A percentile compares a stretch with the other conserved stretches of the same genome.
Evolutionary conservation across 2,329 filamentous ascomycete species (phyloP).

Genomic region (Clonostachys sp.): DNA sequence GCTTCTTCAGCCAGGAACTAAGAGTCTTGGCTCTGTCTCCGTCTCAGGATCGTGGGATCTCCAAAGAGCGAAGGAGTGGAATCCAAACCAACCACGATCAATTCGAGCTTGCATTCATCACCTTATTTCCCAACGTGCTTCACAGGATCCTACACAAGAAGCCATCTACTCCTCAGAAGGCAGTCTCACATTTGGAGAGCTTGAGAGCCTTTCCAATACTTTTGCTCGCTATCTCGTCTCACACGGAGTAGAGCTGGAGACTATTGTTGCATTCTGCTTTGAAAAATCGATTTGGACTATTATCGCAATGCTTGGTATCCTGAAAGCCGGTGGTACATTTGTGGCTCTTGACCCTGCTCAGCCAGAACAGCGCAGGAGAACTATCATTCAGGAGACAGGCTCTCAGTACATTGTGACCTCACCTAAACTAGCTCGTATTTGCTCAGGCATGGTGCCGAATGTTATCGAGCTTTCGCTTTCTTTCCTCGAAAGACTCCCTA

Average conservation of each 20-base stretch:
- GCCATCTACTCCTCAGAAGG: conserved; percentile 12
- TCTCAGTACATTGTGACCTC: conserved; percentile 6
- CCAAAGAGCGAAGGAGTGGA: not conserved
- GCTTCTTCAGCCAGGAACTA: not conserved
- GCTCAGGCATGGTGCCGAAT: not conserved
- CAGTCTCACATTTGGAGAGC: conserved; percentile 29
- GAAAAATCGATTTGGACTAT: conserved; percentile 14
- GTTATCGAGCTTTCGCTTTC: not conserved
- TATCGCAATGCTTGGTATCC: conserved; percentile 14
- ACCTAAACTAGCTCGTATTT: conserved; percentile 12
- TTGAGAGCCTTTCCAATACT: conserved; percentile 9
- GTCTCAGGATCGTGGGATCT: not conserved
- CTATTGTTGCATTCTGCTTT: conserved; percentile 9
- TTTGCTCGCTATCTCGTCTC: conserved; percentile 5
- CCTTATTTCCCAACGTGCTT: conserved; percentile 3
- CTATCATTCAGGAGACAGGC: conserved; percentile 3
- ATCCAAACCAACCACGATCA: not conserved
- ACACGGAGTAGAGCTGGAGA: conserved; percentile 2
- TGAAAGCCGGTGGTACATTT: conserved; percentile 16
- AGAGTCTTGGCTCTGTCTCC: not conserved
- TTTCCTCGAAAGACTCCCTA: not conserved
- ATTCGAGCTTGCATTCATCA: not conserved
- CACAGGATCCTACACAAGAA: conserved; percentile 6
- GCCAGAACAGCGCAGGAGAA: conserved; percentile 2
- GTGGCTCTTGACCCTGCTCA: conserved; percentile 8